Evolutionary conservation across 2,329 filamentous ascomycete genomes (phyloP).

Genomic region (Talaromyces sp.): DNA sequence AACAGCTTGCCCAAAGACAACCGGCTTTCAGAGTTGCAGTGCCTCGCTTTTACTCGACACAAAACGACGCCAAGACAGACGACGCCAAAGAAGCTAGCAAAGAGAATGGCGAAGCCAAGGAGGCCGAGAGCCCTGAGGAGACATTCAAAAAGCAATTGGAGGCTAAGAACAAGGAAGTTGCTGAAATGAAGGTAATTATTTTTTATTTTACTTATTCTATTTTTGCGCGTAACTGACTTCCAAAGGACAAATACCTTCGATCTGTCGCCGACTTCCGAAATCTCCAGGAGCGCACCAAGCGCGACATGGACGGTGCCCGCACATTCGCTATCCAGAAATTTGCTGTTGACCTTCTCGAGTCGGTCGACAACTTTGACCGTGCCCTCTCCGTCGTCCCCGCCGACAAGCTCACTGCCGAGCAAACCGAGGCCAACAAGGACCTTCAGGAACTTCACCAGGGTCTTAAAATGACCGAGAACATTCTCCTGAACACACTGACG

Average conservation of each 20-base stretch:
- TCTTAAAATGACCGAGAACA: constrained; percentile 88
- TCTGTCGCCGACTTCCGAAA: constrained; percentile 96
- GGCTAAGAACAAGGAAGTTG: constrained; percentile 64
- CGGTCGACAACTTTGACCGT: constrained; percentile 94
- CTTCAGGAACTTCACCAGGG: constrained; percentile 78
- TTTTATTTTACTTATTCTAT: neutral
- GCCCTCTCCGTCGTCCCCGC: constrained; percentile 73
- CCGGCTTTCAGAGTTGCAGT: constrained; percentile 26
- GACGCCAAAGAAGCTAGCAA: constrained; percentile 29
- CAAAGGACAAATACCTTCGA: constrained; percentile 87
- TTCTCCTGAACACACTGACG: constrained; percentile 80
- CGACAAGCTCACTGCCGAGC: constrained; percentile 60
- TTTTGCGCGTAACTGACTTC: neutral
- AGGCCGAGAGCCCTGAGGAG: constrained; percentile 40
- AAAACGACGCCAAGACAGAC: constrained; percentile 19
- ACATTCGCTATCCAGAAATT: constrained; percentile 95
- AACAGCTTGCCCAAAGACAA: constrained; percentile 25
- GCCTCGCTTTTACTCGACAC: constrained; percentile 41
- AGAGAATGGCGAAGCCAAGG: constrained; percentile 37
- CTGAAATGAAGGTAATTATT: constrained; percentile 85
- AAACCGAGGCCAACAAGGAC: constrained; percentile 60
- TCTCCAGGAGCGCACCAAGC: constrained; percentile 87
- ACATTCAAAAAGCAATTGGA: constrained; percentile 62
- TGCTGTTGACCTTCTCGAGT: constrained; percentile 90
- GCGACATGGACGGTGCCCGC: constrained; percentile 79